phyloP scores from a whole-genome alignment of 1,284 basidiomycete species.

The Laetiporus sulphureus region DNA sequence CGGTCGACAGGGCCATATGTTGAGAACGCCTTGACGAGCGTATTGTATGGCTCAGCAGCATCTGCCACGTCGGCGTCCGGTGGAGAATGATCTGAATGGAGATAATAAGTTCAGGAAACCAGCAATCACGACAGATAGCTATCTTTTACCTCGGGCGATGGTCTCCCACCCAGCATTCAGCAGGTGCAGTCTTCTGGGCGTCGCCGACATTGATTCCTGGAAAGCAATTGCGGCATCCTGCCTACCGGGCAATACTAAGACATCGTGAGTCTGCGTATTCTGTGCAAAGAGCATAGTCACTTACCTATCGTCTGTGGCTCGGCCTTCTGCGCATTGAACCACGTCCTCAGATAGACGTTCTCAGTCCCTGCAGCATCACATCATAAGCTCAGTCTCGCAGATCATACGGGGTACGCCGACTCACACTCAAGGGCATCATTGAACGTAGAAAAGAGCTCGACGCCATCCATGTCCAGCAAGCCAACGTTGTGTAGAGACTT shows the following conservation, averaged over 20 bases:
- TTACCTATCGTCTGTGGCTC: constrained; percentile 35
- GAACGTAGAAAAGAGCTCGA: constrained; percentile 80
- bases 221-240: constrained; percentile 40
- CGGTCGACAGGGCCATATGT: constrained; percentile 51
- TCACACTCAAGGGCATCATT: constrained; percentile 92
- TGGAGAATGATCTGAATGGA: constrained; percentile 18
- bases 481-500: constrained; percentile 70
- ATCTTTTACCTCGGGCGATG: constrained; percentile 47
- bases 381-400: neutral
- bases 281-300: constrained; percentile 6
- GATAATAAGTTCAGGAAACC: neutral
- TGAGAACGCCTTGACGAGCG: constrained; percentile 72
- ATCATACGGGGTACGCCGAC: constrained; percentile 21
- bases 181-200: constrained; percentile 71
- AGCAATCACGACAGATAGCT: neutral
- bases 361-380: constrained; percentile 63
- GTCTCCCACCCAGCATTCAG: constrained; percentile 72
- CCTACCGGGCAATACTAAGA: constrained; percentile 52
- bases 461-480: constrained; percentile 68
- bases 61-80: constrained; percentile 13
- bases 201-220: constrained; percentile 59
- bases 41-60: constrained; percentile 49
- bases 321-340: constrained; percentile 60
- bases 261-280: neutral
- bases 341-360: constrained; percentile 76